A percentile compares a stretch with the other conserved stretches of the same genome.
These are phyloP conservation scores for Botrytis paeoniae DNA, from an alignment of 2,329 filamentous ascomycete species.

Conservation along the genomic window DNA sequence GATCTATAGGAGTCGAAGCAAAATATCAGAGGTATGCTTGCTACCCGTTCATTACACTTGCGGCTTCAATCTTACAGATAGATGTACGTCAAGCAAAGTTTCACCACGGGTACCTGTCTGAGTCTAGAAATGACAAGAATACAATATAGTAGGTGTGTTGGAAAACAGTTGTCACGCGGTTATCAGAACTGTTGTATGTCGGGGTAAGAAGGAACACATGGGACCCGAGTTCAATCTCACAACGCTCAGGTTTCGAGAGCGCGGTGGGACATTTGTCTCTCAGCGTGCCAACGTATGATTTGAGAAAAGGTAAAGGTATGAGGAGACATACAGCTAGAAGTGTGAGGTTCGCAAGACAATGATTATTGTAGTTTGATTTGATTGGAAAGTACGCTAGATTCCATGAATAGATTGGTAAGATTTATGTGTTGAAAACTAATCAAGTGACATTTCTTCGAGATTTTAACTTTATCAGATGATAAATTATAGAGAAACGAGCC, in stretches of 20 bases:
- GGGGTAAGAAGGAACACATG: background rate
- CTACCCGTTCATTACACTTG: background rate
- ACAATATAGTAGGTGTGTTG: background rate
- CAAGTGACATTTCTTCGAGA: background rate
- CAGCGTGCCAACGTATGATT: background rate
- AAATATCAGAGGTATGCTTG: background rate
- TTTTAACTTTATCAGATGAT: background rate
- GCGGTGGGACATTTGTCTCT: background rate
- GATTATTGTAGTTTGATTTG: background rate
- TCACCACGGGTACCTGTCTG: background rate
- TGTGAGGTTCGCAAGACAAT: background rate
- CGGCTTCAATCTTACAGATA: background rate
- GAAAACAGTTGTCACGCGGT: background rate
- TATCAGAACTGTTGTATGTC: background rate
- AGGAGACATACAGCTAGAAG: too few species aligned
- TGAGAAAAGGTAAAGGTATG: background rate
- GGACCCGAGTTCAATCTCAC: background rate
- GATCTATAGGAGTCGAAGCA: background rate
- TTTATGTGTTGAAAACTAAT: background rate
- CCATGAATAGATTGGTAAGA: too few species aligned
- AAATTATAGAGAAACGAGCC: background rate
- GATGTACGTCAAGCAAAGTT: background rate
- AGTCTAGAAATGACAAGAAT: background rate
- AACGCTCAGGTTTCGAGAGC: background rate
- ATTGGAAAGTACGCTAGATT: background rate